Evolutionary conservation across 805 yeast species (phyloP).

Genomic region (Starmerella floris): DNA sequence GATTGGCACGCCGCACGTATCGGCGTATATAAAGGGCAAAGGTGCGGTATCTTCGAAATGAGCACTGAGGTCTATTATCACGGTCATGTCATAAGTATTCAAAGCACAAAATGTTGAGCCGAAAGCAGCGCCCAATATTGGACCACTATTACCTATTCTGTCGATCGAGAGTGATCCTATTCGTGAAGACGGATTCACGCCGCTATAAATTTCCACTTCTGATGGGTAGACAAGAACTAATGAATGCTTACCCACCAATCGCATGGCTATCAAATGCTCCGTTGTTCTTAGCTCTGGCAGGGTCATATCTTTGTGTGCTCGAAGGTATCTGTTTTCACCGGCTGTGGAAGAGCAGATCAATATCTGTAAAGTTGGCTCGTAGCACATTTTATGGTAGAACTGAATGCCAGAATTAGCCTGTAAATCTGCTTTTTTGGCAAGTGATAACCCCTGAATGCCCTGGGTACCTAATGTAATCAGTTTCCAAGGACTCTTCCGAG

Average conservation of each 20-base stretch:
- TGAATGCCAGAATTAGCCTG: not conserved
- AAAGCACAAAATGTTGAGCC: not conserved
- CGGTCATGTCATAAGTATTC: not conserved
- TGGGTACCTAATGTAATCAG: not conserved
- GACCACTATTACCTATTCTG: not conserved
- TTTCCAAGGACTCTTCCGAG: constrained; percentile 8
- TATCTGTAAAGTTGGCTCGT: not conserved
- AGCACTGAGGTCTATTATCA: not conserved
- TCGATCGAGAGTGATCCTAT: not conserved
- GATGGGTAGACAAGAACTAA: not conserved
- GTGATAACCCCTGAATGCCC: not conserved
- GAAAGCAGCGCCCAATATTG: constrained; percentile 1
- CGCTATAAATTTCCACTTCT: constrained; percentile 1
- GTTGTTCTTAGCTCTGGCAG: not conserved
- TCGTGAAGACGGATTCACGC: not conserved
- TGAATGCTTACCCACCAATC: not conserved
- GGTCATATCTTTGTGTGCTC: not conserved
- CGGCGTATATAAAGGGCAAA: not conserved
- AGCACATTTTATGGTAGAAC: not conserved
- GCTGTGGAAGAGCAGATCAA: not conserved
- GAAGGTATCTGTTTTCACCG: not conserved
- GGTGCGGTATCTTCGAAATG: not conserved
- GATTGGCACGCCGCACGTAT: constrained; percentile 1
- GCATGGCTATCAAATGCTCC: not conserved
- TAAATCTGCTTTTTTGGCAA: not conserved